A percentile compares a stretch with the other conserved stretches of the same genome.
These are phyloP conservation scores for Astragalus membranaceus DNA, from an alignment of 306 rosid species.

Conservation along the genomic window DNA sequence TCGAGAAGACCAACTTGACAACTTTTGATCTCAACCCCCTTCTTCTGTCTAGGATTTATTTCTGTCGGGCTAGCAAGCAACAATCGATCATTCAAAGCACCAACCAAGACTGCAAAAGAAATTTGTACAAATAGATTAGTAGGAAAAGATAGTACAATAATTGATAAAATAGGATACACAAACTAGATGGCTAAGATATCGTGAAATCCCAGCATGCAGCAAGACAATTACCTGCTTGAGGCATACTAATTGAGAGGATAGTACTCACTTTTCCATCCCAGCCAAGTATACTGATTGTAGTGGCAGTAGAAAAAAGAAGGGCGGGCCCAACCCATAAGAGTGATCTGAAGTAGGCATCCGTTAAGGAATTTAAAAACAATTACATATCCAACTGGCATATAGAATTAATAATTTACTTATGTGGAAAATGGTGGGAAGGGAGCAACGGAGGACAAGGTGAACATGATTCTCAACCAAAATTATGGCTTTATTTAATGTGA, in stretches of 20 bases:
- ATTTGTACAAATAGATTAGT: constrained; percentile 26
- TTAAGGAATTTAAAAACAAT: constrained; percentile 50
- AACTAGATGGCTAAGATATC: constrained; percentile 13
- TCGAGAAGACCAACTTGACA: constrained; percentile 99
- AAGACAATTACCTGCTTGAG: constrained; percentile 60
- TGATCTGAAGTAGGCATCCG: constrained; percentile 74
- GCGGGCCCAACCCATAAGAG: constrained; percentile 98
- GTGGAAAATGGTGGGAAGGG: constrained; percentile 14
- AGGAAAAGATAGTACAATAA: not conserved
- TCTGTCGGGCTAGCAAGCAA: constrained; percentile 82
- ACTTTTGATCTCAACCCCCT: constrained; percentile 80
- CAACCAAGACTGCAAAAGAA: constrained; percentile 65
- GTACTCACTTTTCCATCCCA: constrained; percentile 98
- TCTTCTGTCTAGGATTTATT: constrained; percentile 81
- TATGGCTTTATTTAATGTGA: constrained; percentile 8
- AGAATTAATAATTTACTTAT: constrained; percentile 6
- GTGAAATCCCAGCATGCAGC: constrained; percentile 16
- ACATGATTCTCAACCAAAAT: not conserved
- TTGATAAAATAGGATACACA: not conserved
- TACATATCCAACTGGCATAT: not conserved
- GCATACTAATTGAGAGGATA: constrained; percentile 78
- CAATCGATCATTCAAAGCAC: constrained; percentile 89
- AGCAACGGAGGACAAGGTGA: constrained; percentile 7
- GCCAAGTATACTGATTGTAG: constrained; percentile 82
- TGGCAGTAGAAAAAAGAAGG: constrained; percentile 90